These are phyloP conservation scores for Epipyxis sp. DNA, from an alignment of 108 stramenopile genomes.

Conservation along the genomic window DNA sequence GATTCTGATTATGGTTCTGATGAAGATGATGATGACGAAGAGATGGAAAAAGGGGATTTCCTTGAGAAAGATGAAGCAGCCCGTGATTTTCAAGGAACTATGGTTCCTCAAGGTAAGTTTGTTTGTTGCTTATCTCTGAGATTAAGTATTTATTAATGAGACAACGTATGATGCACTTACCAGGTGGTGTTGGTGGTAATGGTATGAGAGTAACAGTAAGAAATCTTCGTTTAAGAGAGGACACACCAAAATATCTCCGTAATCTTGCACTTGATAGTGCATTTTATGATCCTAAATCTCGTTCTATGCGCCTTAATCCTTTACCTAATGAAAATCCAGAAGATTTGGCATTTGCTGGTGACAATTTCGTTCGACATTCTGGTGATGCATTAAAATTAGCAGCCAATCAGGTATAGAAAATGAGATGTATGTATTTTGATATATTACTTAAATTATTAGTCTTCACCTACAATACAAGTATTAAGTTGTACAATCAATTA, in stretches of 20 bases:
- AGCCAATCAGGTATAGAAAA: slow-evolving; percentile 38
- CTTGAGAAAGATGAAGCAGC: slow-evolving; percentile 72
- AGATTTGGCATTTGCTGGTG: slow-evolving; percentile 81
- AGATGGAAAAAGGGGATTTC: slow-evolving; percentile 52
- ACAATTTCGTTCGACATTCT: slow-evolving; percentile 87
- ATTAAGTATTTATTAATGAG: too few relatives aligned
- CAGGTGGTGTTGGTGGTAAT: slow-evolving; percentile 91
- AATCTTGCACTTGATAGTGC: slow-evolving; percentile 90
- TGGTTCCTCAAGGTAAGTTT: slow-evolving; percentile 95
- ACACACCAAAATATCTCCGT: slow-evolving; percentile 96
- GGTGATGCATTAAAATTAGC: slow-evolving; percentile 85
- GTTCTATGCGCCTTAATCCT: slow-evolving; percentile 98
- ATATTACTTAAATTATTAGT: neutral
- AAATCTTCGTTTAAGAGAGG: slow-evolving; percentile 96
- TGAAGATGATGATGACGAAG: slow-evolving; percentile 74
- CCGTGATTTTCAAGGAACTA: slow-evolving; percentile 80
- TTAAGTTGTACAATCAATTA: neutral
- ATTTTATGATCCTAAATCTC: slow-evolving; percentile 88
- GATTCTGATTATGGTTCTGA: slow-evolving; percentile 74
- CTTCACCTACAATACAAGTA: neutral
- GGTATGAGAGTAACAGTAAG: slow-evolving; percentile 97
- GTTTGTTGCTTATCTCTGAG: too few relatives aligned
- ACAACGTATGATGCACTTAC: too few relatives aligned
- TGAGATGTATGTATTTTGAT: too few relatives aligned
- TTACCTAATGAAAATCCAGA: slow-evolving; percentile 72